A percentile compares a stretch with the other conserved stretches of the same genome.
phyloP scores from a whole-genome alignment of 495 filamentous ascomycete genomes.

The Hypoxylon fuscum region DNA sequence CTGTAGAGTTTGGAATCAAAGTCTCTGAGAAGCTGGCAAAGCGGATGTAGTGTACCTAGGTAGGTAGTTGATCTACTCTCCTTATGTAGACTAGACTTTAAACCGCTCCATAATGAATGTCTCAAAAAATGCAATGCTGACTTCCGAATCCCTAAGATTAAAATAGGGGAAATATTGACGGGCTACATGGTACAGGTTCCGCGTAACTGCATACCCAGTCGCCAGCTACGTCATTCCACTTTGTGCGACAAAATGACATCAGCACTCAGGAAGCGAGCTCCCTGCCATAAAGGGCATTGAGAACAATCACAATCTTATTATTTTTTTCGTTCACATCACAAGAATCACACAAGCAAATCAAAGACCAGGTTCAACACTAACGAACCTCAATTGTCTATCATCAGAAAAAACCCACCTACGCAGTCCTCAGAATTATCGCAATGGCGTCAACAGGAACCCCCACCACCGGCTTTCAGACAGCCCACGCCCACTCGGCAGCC shows the following conservation, averaged over 20 bases:
- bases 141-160: no score
- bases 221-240: neutral
- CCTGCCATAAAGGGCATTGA: neutral
- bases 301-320: neutral
- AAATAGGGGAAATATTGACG: no score
- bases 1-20: no score
- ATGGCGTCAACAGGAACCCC: conserved; percentile 35
- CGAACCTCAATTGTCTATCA: neutral
- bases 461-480: conserved; percentile 20
- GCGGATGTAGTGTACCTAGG: no score
- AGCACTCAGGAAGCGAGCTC: neutral
- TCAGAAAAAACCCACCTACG: neutral
- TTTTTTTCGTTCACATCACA: neutral
- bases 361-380: no score
- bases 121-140: no score
- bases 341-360: neutral
- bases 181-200: no score
- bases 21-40: no score
- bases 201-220: neutral
- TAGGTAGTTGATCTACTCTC: no score
- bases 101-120: no score
- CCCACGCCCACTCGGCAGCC: conserved; percentile 14
- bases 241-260: conserved; percentile 1
- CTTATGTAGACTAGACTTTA: no score
- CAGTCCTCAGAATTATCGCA: neutral